Evolutionary conservation across 805 yeast species (phyloP), one percentile per base, ranked within the genome.

Genomic region (Teunomyces tritomae): DNA sequence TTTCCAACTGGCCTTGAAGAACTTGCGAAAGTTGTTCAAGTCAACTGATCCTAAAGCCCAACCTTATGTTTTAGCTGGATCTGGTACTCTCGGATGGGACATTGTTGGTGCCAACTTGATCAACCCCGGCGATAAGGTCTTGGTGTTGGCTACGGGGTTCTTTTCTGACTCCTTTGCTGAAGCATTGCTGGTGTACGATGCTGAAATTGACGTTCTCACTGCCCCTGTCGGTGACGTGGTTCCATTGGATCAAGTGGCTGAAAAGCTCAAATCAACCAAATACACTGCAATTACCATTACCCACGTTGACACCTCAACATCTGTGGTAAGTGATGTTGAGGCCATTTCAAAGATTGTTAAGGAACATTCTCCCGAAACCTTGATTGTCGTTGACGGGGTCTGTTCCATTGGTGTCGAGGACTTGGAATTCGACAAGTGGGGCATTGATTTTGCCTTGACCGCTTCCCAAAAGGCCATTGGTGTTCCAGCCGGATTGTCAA

Each of bases 61-160:
- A 71, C 89, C 91, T 6, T 76, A 87, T 50, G 87, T 92, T 11
- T 63, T 92, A 48, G 78, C 94, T 3, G 98, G 97, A 37, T 85
- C 96, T 1, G 98, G 98, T 49, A 89, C 97, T 16, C 76, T 91
- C 36, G 98, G 98, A 32, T 91, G 97, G 96, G 98, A 91, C 61
- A 73, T 91, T 52, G 84, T 82, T 36, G 96, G 85, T 24, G 78
- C 96, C 29, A 91, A 92, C 69, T 74, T 90, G 55, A 60, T 89
- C 46, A 55, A 51, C 13, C 74, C 78, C 2, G 84, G 82, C 47
- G 96, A 90, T 49, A 77, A 81, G 40, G 92, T 82, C 5, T 78
- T 92, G 56, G 88, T 91, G 27, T 76, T 92, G 51, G 84, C 94
- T 47, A 90, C 98, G 9, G 99, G 98, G 4, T 91, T 81, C 67